A percentile compares a stretch with the other conserved stretches of the same genome.
Evolutionary conservation across 1,284 basidiomycete species (phyloP).

Genomic region (Paramarasmius palmivorus): DNA sequence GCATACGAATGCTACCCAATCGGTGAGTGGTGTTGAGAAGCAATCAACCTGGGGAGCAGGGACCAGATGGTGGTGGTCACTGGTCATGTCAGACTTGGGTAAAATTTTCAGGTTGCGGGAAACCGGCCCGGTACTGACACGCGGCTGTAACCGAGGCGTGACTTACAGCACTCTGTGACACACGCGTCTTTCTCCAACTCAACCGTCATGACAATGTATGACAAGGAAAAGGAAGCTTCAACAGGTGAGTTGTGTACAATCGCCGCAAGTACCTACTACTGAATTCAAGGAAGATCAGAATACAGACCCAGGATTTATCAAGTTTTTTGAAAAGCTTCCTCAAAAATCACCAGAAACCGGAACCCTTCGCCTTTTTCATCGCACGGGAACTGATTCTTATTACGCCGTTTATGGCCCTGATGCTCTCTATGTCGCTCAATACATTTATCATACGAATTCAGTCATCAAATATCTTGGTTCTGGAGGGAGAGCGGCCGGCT

Average conservation of each 20-base stretch:
- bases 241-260: neutral
- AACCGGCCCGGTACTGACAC: too few relatives aligned
- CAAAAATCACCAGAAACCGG: conserved; percentile 68
- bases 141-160: neutral
- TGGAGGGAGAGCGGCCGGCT: conserved; percentile 53
- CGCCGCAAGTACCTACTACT: neutral
- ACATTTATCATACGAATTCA: conserved; percentile 85
- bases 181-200: neutral
- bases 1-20: too few relatives aligned
- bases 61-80: too few relatives aligned
- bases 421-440: conserved; percentile 83
- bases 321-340: conserved; percentile 71
- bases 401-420: conserved; percentile 90
- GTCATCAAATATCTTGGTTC: conserved; percentile 82
- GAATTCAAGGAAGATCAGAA: conserved; percentile 39
- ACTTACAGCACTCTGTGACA: neutral
- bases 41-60: too few relatives aligned
- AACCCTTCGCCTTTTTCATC: conserved; percentile 84
- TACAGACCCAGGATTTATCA: conserved; percentile 76
- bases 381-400: conserved; percentile 64
- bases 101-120: too few relatives aligned
- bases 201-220: conserved; percentile 12
- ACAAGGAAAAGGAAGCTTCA: conserved; percentile 15
- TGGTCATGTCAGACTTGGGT: too few relatives aligned
- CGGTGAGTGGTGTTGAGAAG: too few relatives aligned